These are phyloP conservation scores for Candida tammaniensis DNA, from an alignment of 805 yeast species.

Conservation along the genomic window DNA sequence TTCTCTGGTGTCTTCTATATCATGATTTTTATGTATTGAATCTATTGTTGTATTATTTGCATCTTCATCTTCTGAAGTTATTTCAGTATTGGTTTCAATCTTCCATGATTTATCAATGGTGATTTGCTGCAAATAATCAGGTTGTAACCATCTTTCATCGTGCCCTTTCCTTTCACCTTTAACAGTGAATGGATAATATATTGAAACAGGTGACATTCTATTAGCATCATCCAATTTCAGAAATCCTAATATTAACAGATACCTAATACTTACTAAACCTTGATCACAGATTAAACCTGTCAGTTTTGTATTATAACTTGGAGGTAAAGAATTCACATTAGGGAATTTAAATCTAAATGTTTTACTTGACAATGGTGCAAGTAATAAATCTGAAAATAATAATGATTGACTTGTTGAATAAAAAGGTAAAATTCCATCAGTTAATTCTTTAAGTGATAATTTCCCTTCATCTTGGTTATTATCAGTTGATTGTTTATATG, in stretches of 20 bases:
- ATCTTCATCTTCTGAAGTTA: conserved; percentile 1
- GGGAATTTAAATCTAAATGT: conserved; percentile 24
- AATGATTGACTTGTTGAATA: conserved; percentile 39
- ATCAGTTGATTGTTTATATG: conserved; percentile 12
- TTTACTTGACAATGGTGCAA: conserved; percentile 18
- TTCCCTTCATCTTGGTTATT: conserved; percentile 10
- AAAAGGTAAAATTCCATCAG: conserved; percentile 35
- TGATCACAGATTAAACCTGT: conserved; percentile 39
- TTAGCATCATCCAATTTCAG: conserved; percentile 16
- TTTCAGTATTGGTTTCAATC: conserved; percentile 7
- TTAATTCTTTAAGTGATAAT: conserved; percentile 22
- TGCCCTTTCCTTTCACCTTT: conserved; percentile 22
- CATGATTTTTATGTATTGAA: background rate
- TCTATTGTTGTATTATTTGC: background rate
- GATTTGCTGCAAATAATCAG: conserved; percentile 23
- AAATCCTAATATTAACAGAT: conserved; percentile 35
- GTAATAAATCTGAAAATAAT: conserved; percentile 29
- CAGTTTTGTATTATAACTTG: conserved; percentile 40
- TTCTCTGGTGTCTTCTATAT: conserved; percentile 8
- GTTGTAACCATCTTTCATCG: conserved; percentile 28
- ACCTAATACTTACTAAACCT: conserved; percentile 35
- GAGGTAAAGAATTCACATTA: conserved; percentile 28
- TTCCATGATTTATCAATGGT: conserved; percentile 30
- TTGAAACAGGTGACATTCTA: conserved; percentile 15
- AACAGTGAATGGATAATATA: conserved; percentile 36